phyloP scores from a whole-genome alignment of 2,329 filamentous ascomycete genomes.

The Alternaria ethzedia region DNA sequence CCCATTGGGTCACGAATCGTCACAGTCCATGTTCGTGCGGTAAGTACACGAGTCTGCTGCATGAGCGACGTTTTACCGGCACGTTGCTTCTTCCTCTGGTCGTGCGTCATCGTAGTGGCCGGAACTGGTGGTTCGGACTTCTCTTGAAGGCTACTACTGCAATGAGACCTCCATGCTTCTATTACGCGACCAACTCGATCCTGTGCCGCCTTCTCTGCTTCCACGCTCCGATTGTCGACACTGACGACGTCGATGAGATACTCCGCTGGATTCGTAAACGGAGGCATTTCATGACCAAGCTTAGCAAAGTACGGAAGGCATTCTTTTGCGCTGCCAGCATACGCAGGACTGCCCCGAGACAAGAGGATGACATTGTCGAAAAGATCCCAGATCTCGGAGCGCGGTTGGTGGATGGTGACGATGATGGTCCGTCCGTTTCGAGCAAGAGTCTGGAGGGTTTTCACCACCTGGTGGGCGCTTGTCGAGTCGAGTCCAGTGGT shows the following conservation, averaged over 20 bases:
- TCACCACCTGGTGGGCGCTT: conserved; percentile 75
- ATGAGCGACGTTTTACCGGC: conserved; percentile 62
- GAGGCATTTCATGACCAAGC: conserved; percentile 67
- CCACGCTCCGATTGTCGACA: conserved; percentile 72
- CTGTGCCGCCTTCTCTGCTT: conserved; percentile 67
- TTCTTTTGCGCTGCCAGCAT: conserved; percentile 65
- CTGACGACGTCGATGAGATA: conserved; percentile 77
- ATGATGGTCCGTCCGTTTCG: conserved; percentile 73
- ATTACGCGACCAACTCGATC: conserved; percentile 68
- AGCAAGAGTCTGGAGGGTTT: conserved; percentile 72
- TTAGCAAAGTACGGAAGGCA: conserved; percentile 70
- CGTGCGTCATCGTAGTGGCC: conserved; percentile 1
- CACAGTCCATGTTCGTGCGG: conserved; percentile 71
- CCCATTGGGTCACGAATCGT: conserved; percentile 80
- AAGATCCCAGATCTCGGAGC: conserved; percentile 79
- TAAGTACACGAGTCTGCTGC: conserved; percentile 70
- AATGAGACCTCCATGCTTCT: conserved; percentile 60
- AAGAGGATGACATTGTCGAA: conserved; percentile 76
- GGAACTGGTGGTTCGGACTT: conserved; percentile 11
- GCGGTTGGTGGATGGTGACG: conserved; percentile 77
- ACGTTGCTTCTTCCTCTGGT: conserved; percentile 15
- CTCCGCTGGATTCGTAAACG: conserved; percentile 80
- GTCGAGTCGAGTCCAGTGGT: conserved; percentile 80
- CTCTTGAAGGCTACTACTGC: conserved; percentile 15
- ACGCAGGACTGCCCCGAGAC: conserved; percentile 71